Evolutionary conservation across 2,329 filamentous ascomycete species (phyloP).

Genomic region (Lachnellula subtilissima): DNA sequence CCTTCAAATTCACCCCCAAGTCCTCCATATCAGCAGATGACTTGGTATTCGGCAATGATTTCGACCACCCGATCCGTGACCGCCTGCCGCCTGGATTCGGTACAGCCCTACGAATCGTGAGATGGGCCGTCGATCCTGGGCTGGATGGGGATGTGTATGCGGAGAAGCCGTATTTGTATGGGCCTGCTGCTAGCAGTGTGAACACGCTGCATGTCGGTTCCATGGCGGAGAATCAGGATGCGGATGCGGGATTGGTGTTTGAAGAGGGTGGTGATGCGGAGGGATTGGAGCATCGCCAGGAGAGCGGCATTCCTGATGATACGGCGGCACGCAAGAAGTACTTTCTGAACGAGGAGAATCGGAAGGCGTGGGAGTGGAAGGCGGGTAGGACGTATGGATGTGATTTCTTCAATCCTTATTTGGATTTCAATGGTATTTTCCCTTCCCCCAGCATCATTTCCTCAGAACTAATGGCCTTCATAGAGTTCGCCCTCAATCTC

Average conservation of each 20-base stretch:
- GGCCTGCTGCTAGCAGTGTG: constrained; percentile 73
- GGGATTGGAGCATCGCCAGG: constrained; percentile 37
- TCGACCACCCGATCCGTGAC: constrained; percentile 84
- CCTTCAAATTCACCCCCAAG: constrained; percentile 73
- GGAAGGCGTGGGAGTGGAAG: constrained; percentile 57
- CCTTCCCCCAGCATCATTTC: neutral
- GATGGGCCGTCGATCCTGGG: constrained; percentile 87
- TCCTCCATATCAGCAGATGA: constrained; percentile 39
- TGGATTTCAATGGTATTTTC: constrained; percentile 70
- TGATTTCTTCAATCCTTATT: constrained; percentile 87
- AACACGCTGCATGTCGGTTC: constrained; percentile 67
- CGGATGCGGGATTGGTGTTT: constrained; percentile 24
- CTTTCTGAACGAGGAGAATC: constrained; percentile 52
- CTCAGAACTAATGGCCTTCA: neutral
- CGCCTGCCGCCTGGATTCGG: constrained; percentile 80
- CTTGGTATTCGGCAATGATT: constrained; percentile 92
- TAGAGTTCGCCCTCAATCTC: constrained; percentile 63
- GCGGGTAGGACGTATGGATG: constrained; percentile 55
- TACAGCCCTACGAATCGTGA: constrained; percentile 78
- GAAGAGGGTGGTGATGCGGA: constrained; percentile 39
- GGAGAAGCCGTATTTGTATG: constrained; percentile 81
- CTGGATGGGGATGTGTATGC: constrained; percentile 86
- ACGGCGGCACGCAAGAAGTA: constrained; percentile 50
- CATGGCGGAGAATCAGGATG: constrained; percentile 32
- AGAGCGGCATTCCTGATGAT: constrained; percentile 36